These are phyloP conservation scores for Naegleria fowleri DNA, from an alignment of 208 protist genomes.

Conservation along the genomic window DNA sequence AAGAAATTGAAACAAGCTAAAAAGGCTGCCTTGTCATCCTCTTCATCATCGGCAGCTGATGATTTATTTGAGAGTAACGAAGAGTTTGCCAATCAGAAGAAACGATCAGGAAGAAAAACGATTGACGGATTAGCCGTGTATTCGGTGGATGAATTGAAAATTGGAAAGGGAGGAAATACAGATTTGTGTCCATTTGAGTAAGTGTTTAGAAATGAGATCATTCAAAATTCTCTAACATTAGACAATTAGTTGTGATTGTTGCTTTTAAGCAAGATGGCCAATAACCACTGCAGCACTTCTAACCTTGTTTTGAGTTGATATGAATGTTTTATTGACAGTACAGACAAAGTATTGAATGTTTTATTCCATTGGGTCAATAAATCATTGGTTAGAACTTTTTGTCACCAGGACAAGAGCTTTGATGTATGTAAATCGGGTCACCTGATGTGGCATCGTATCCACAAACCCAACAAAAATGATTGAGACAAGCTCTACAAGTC, in stretches of 20 bases:
- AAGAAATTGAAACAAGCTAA: not conserved
- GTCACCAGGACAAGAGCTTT: not conserved
- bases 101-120: not conserved
- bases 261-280: too few species aligned
- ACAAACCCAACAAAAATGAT: not conserved
- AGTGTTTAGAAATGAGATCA: not conserved
- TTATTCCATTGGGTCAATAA: too few species aligned
- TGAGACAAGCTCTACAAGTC: not conserved
- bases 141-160: not conserved
- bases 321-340: too few species aligned
- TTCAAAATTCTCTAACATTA: not conserved
- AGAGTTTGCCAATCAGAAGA: constrained; percentile 1
- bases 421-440: not conserved
- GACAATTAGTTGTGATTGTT: not conserved
- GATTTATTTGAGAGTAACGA: not conserved
- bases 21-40: not conserved
- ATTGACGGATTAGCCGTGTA: not conserved
- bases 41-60: not conserved
- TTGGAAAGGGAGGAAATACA: constrained; percentile 20
- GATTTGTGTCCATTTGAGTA: constrained; percentile 12
- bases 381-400: not conserved
- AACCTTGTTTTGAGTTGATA: too few species aligned
- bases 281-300: too few species aligned
- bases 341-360: too few species aligned
- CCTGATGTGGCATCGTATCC: not conserved